phyloP scores from a whole-genome alignment of 192 early-diverging fungal species.

The Backusella macrospora region DNA sequence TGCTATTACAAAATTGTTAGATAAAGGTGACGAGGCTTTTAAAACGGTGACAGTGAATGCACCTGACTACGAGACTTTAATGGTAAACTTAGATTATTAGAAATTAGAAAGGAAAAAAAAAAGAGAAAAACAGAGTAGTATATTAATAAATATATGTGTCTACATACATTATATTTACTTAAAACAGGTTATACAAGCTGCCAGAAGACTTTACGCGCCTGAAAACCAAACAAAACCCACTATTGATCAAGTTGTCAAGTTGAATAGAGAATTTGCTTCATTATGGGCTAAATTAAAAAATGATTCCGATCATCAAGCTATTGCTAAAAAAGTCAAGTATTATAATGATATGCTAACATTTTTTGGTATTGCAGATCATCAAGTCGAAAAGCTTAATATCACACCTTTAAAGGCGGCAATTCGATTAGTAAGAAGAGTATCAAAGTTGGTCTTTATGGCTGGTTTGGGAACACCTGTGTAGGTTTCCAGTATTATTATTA shows the following conservation, averaged over 20 bases:
- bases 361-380: conserved; percentile 95
- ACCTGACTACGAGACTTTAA: conserved; percentile 90
- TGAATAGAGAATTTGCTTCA: conserved; percentile 83
- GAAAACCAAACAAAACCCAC: conserved; percentile 70
- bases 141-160: not conserved
- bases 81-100: conserved; percentile 50
- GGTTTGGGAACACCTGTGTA: conserved; percentile 86
- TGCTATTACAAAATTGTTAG: conserved; percentile 77
- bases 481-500: conserved; percentile 17
- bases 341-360: conserved; percentile 90
- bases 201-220: conserved; percentile 87
- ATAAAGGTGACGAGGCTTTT: conserved; percentile 73
- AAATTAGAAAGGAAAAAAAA: not conserved
- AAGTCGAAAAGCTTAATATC: conserved; percentile 82
- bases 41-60: conserved; percentile 91
- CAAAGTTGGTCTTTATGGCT: conserved; percentile 72
- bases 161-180: not conserved
- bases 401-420: conserved; percentile 64
- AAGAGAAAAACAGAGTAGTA: not conserved
- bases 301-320: conserved; percentile 71
- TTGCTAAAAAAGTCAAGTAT: conserved; percentile 69
- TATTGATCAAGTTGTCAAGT: conserved; percentile 82
- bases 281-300: conserved; percentile 81
- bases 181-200: conserved; percentile 83
- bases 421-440: conserved; percentile 66